Conservation (phyloP, 495 filamentous ascomycete genomes). For the Filosporella fistucella region DNA sequence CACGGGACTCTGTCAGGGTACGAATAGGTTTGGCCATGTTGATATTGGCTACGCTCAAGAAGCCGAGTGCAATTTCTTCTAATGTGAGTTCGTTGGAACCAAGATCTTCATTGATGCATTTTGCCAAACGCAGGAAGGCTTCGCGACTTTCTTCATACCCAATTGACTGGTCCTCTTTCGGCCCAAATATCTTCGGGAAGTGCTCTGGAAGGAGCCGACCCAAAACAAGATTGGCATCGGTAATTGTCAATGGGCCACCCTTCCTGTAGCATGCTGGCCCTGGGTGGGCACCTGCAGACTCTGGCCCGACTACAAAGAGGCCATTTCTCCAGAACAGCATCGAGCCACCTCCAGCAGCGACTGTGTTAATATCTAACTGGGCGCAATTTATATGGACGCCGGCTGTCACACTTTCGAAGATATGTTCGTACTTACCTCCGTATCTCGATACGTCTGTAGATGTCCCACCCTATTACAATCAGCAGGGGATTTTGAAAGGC, state of each 20-base stretch:
- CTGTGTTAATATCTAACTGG: constrained; percentile 32
- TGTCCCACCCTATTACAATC: too few species aligned
- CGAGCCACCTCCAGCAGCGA: constrained; percentile 38
- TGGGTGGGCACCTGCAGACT: constrained; percentile 29
- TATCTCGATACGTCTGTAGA: constrained; percentile 30
- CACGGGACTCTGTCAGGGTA: constrained; percentile 45
- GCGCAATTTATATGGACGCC: constrained; percentile 29
- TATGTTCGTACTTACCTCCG: constrained; percentile 26
- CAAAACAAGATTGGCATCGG: constrained; percentile 36
- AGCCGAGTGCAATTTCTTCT: too few species aligned
- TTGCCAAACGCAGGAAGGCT: too few species aligned
- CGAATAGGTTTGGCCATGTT: constrained; percentile 50
- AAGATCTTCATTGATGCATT: too few species aligned
- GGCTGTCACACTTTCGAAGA: constrained; percentile 27
- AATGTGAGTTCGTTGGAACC: constrained; percentile 39
- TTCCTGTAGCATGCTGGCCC: constrained; percentile 34
- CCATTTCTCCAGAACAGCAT: constrained; percentile 33
- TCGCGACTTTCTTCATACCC: constrained; percentile 18
- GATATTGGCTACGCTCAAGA: constrained; percentile 53
- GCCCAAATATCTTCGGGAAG: constrained; percentile 28
- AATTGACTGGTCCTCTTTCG: constrained; percentile 23
- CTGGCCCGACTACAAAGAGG: constrained; percentile 35
- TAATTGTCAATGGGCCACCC: constrained; percentile 34
- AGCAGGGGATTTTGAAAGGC: too few species aligned
- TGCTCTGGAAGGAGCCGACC: constrained; percentile 26